Evolutionary conservation across 2,329 filamentous ascomycete genomes (phyloP).

Genomic region (Colletotrichum coccodes): DNA sequence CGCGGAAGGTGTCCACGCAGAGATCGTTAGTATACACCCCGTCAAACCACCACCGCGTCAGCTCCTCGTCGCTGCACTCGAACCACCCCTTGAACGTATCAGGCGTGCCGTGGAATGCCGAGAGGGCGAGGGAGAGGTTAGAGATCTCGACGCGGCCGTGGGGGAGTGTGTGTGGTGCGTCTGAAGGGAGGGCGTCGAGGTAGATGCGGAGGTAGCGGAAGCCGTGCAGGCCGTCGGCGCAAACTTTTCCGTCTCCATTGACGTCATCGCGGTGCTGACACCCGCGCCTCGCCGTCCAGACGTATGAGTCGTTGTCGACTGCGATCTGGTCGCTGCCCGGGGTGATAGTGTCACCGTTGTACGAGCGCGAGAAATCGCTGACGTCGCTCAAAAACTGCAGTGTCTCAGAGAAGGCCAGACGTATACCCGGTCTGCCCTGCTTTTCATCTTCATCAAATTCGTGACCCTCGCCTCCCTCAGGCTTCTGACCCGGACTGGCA

Average conservation of each 20-base stretch:
- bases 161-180: constrained; percentile 55
- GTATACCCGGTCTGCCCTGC: constrained; percentile 48
- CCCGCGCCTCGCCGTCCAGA: constrained; percentile 56
- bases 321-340: constrained; percentile 61
- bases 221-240: constrained; percentile 62
- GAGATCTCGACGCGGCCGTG: constrained; percentile 55
- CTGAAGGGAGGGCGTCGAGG: constrained; percentile 53
- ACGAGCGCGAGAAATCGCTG: constrained; percentile 60
- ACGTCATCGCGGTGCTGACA: constrained; percentile 45
- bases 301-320: constrained; percentile 51
- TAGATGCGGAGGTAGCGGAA: constrained; percentile 62
- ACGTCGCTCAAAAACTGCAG: constrained; percentile 53
- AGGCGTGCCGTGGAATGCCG: constrained; percentile 56
- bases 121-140: constrained; percentile 53
- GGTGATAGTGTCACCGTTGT: constrained; percentile 51
- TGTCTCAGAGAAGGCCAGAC: constrained; percentile 60
- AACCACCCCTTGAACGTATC: constrained; percentile 62
- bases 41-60: constrained; percentile 65
- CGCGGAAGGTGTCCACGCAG: constrained; percentile 54
- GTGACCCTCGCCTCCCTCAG: too few relatives aligned
- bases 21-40: constrained; percentile 63
- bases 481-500: neutral
- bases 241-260: constrained; percentile 49
- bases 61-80: constrained; percentile 58
- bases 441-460: neutral